Evolutionary conservation across 169 alveolate species (phyloP).

Genomic region (Plasmodium knowlesi): DNA sequence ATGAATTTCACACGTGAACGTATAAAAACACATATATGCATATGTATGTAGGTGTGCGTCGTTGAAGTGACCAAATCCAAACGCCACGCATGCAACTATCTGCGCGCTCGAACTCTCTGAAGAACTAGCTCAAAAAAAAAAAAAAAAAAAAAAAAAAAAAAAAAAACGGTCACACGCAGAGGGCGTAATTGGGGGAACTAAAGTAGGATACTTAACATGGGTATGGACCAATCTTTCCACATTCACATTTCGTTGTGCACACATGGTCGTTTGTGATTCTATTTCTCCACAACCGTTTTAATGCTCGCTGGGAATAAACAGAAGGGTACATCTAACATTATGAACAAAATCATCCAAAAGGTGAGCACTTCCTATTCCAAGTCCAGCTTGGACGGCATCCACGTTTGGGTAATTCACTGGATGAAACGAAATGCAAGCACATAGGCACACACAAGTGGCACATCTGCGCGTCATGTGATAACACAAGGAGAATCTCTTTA

Average conservation of each 20-base stretch:
- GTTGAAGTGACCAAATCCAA: too few species aligned
- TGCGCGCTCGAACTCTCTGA: background rate
- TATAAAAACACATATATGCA: background rate
- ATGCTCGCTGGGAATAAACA: background rate
- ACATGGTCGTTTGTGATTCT: background rate
- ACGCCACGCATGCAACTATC: background rate
- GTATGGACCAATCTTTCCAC: background rate
- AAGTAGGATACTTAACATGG: background rate
- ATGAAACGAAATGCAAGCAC: background rate
- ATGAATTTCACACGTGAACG: background rate
- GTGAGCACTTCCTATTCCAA: background rate
- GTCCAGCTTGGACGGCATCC: background rate
- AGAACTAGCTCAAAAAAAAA: background rate
- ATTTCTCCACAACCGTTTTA: background rate
- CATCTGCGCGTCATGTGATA: background rate
- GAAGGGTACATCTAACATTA: background rate
- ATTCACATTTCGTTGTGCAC: background rate
- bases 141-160: background rate
- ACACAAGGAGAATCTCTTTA: background rate
- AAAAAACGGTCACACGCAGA: background rate
- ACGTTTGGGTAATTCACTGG: background rate
- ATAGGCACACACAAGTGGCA: background rate
- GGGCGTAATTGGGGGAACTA: background rate
- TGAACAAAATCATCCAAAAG: background rate
- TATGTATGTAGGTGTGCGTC: background rate